Base-by-base conservation (phyloP, 2,329 filamentous ascomycete species). In the Aphanoascus verrucosus region DNA sequence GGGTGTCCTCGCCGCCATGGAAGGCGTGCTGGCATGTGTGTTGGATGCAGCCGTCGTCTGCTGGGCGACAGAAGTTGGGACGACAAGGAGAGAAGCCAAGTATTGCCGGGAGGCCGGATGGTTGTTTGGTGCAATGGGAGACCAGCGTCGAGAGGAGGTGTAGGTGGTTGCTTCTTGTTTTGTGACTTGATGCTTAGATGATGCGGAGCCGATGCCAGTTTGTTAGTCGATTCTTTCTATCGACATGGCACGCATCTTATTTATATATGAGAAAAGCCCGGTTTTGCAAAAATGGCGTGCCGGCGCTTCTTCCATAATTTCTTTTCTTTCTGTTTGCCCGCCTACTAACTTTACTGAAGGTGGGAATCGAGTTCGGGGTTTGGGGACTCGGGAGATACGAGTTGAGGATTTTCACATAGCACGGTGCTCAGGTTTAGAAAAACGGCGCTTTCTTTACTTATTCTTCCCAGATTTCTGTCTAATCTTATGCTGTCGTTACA, bases 41-140 rank as follows among this genome's bases (percentile, higher is more conserved):
- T 80, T 95, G 3, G 89, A 95, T 68, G 89, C 86, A 2, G 83
- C 88, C 35, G 80, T 97, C 20, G 84, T 98, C 11, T 98, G 93
- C 73, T 97, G 94, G 80, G 89, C 87, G 23, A 95, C 88, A 63
- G 93, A 98, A 78, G 85, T 70, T 60, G 81, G 79, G 49, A 84
- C 84, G 70, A 79, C 79, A 52, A 72, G 74, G 8, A 67, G 69
- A 49, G 79, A 82, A 60, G 79, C 77, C 43, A 83, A 86, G 45
- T 96, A 94, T 71, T 97, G 91, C 69, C 82, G 93, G 56, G 91
- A 97, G 69, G 91, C 91, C 2, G 89, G 87, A 5, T 84, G 87
- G 69, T 71, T 97, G 47, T 95, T 96, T 74, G 87, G 88, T 17
- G 86, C 85, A 11, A 61, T 11, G 28, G 47, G 23, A 54, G 45